Conservation (phyloP, 148 eudicot species). For the Amaranthus cruentus region DNA sequence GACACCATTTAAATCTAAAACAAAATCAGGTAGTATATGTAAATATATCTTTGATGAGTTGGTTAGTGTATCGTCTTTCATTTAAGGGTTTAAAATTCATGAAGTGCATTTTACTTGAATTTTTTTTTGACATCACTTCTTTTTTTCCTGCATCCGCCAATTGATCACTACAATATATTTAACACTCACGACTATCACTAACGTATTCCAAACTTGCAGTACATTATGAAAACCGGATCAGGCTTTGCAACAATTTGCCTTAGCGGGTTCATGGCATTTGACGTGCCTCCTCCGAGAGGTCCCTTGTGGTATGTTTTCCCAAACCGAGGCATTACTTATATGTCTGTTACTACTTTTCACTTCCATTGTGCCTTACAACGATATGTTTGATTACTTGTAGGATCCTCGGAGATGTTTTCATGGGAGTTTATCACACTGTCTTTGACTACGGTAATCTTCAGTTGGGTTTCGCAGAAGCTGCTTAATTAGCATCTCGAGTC, state of each 20-base stretch:
- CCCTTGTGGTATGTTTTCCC: conserved; percentile 66
- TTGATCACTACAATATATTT: too few relatives aligned
- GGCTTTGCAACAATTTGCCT: conserved; percentile 53
- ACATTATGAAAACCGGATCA: conserved; percentile 66
- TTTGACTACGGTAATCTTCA: conserved; percentile 67
- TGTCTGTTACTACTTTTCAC: too few relatives aligned
- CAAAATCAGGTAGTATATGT: too few relatives aligned
- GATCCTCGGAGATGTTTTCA: conserved; percentile 90
- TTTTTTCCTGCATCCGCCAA: too few relatives aligned
- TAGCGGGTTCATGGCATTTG: conserved; percentile 83
- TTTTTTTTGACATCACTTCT: too few relatives aligned
- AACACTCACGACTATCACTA: neutral
- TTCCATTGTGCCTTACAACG: neutral
- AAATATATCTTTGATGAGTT: too few relatives aligned
- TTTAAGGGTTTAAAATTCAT: too few relatives aligned
- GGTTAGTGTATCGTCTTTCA: too few relatives aligned
- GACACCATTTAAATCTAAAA: too few relatives aligned
- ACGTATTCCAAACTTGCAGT: conserved; percentile 38
- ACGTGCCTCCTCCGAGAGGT: conserved; percentile 76
- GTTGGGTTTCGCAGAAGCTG: conserved; percentile 73
- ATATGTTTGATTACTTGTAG: conserved; percentile 34
- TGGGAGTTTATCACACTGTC: conserved; percentile 83
- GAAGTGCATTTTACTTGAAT: too few relatives aligned
- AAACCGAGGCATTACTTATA: neutral
- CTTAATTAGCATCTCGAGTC: conserved; percentile 7